phyloP scores from a whole-genome alignment of 176 grass and related monocot genomes.

The Tillandsia fasciculata region DNA sequence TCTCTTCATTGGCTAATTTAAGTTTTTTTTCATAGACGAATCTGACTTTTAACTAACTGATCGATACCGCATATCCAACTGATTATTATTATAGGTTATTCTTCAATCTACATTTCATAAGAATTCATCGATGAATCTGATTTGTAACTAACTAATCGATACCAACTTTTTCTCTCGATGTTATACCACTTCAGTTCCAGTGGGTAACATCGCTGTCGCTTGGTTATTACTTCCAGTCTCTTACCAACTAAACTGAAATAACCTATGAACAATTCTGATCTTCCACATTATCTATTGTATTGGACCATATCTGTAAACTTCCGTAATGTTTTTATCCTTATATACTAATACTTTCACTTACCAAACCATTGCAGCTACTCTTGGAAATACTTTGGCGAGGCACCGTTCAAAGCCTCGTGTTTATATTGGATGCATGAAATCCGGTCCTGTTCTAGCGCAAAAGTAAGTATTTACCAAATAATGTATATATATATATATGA shows the following conservation, averaged over 20 bases:
- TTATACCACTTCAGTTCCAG: too few species aligned
- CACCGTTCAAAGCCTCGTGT: slow-evolving; percentile 14
- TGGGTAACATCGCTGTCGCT: too few species aligned
- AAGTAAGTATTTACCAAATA: not conserved
- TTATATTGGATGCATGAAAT: slow-evolving; percentile 4
- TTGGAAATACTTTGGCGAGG: slow-evolving; percentile 48
- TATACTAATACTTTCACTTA: not conserved
- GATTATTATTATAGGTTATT: too few species aligned
- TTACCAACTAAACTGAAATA: too few species aligned
- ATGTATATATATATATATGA: not conserved
- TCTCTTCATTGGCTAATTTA: not conserved
- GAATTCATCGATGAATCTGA: too few species aligned
- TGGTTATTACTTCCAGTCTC: too few species aligned
- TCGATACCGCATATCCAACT: too few species aligned
- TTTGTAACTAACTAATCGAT: too few species aligned
- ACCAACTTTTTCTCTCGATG: too few species aligned
- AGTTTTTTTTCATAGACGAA: too few species aligned
- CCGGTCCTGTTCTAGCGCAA: not conserved
- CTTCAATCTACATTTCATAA: slow-evolving; percentile 4
- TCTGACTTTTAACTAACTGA: too few species aligned
- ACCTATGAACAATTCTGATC: too few species aligned
- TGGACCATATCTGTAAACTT: slow-evolving; percentile 4
- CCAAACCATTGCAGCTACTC: slow-evolving; percentile 38
- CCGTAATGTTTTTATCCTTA: not conserved
- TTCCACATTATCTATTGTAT: slow-evolving; percentile 2